Base-by-base conservation (phyloP, 164 flowering plant species). In the Vitis rupestris region DNA sequence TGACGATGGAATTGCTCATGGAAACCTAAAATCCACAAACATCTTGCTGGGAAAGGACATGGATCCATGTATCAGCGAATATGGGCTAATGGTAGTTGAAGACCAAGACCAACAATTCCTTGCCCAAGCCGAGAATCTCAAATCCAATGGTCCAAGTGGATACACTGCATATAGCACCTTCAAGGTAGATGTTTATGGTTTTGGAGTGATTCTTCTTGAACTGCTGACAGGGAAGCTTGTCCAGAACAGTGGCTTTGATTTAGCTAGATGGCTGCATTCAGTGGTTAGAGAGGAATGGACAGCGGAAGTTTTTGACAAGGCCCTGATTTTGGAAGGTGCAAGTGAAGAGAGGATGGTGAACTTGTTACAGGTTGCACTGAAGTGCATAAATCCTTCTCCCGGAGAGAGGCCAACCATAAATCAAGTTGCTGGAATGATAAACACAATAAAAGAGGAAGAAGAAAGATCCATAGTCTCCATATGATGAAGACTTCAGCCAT, bases 261-360 rank as follows among this genome's bases (percentile, higher is more conserved):
- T 88, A 70, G 91, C 85, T 30, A 74, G 49, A 29, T 88, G 92
- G 95, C 88, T 90, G 66, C 72, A 82, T 19, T 79, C 88, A 1
- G 90, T 85, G 51, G 82, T 86, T 19, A 71, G 76, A 61, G 91
- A 86, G 65, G 90, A 90, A 74, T 90, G 95, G 95, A 88, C 92
- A 0, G 86, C 68, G 9, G 91, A 90, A 63, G 91, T 90, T 10
- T 88, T 90, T 16, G 92, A 88, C 57, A 82, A 57, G 73, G 59
- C 65, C 4, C 63, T 90, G 73, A 59, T 81, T 1, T 16, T 17
- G 16, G 86, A 85, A 70, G 87, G 88, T 50, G 87, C 84, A 0
- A 88, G 81, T 50, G 87, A 85, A 68, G 87, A 88, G 67, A 78
- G 88, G 72, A 83, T 88, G 92, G 87, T 90, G 79, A 80, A 71